Base-by-base conservation (phyloP, 2,329 filamentous ascomycete genomes). In the Curvularia sp. region DNA sequence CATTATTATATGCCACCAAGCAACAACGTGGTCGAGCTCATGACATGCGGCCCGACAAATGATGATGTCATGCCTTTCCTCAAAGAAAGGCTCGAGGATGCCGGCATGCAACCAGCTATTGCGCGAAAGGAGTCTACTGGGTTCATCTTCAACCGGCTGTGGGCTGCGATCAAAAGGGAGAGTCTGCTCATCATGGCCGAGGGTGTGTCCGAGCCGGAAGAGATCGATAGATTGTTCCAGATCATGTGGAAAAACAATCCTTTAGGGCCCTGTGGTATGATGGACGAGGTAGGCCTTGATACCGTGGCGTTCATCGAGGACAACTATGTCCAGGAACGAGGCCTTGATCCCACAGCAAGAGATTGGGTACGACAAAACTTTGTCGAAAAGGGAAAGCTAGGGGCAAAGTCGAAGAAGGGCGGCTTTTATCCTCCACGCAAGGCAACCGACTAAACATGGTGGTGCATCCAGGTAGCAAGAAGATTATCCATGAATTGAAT, bases 81-180 rank as follows among this genome's bases (percentile, higher is more conserved):
- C 43, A 72, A 72, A 2, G 71, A 79, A 15, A 71, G 75, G 35
- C 77, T 77, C 3, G 64, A 66, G 20, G 78, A 79, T n/a, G 76
- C 74, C 2, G 82, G 77, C 0, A 77, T 79, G 31, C 65, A 74
- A 2, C 82, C 82, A 0, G 77, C 79, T 22, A 66, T 77, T 4
- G 82, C 82, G 0, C 64, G 75, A 6, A 81, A 79, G 49, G 80
- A 85, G 60, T 84, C 82, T 0, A 84, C 83, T 0, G 81, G 84
- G 0, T 82, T 86, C 60, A 81, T 86, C 35, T 83, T 85, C 64
- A 86, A 86, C 53, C 80, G 84, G 0, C 68, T 86, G 0, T 86
- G 84, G 84, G 84, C 84, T 0, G 84, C 84, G 0, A 77, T 86
- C 15, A 86, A 86, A 68, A 76, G 84, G 2, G 84, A 86, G 62